These are phyloP conservation scores for Cymbopogon citratus DNA, from an alignment of 176 grass and related monocot species.

Conservation along the genomic window DNA sequence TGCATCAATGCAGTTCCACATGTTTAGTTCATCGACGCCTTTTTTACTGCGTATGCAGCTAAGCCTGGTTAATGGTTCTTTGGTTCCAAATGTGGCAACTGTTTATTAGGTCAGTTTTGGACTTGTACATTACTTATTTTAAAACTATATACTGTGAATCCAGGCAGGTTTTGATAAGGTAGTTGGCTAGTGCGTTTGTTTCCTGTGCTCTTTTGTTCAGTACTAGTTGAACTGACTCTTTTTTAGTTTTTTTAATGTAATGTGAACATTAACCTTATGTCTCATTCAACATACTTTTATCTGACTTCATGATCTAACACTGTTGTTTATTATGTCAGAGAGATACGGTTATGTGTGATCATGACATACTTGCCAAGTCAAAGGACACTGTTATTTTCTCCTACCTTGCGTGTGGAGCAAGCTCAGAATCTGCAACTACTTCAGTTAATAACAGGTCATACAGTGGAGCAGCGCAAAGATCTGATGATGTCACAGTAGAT, in stretches of 20 bases:
- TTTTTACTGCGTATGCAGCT: background rate
- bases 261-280: background rate
- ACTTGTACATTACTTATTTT: background rate
- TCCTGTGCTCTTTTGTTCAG: background rate
- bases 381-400: constrained; percentile 72
- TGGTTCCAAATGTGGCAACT: background rate
- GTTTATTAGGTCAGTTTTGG: background rate
- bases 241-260: background rate
- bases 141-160: background rate
- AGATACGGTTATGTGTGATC: constrained; percentile 74
- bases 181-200: background rate
- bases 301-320: background rate
- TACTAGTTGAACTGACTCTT: background rate
- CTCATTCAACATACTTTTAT: background rate
- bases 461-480: constrained; percentile 76
- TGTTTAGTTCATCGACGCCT: background rate
- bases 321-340: constrained; percentile 51
- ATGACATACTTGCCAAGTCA: constrained; percentile 82
- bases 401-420: constrained; percentile 54
- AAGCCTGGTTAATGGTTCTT: background rate
- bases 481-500: constrained; percentile 91
- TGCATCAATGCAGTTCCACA: background rate
- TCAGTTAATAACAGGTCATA: constrained; percentile 95
- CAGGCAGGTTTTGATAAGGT: background rate
- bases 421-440: constrained; percentile 97